Base-by-base conservation (phyloP, 1,139 yeast species). In the Diutina neorugosa region DNA sequence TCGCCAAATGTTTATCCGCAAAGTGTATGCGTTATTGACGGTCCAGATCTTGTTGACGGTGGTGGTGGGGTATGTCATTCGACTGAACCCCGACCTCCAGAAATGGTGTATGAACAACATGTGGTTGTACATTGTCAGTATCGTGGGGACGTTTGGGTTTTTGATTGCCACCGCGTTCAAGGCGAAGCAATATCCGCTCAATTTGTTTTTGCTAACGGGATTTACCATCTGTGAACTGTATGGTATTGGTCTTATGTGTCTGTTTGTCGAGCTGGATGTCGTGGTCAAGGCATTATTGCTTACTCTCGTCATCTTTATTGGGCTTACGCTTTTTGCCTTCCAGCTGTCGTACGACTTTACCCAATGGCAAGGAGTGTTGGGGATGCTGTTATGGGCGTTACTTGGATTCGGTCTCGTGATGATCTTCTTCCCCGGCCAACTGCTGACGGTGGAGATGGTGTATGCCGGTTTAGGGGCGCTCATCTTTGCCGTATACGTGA, bases 341-440 rank as follows among this genome's bases (percentile, higher is more conserved):
- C 96, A 89, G 65, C 78, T 91, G n/a, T 83, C 80, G 63, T 86
- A 86, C 62, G 95, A 88, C 64, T 82, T 86, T 63, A 78, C 84
- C 12, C 76, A 85, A 55, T 84, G 90, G 84, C 81, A 82, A 56
- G 85, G 89, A 18, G 76, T 75, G 49, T 70, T 83, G 54, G 79
- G 81, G 44, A 74, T 80, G 63, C 79, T 78, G 1, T 65, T 89
- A 41, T 84, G 89, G 80, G 78, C 79, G 2, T 70, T 89, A 58
- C 78, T 89, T 58, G 90, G 90, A 18, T 74, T 86, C 64, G 89
- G 95, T 0, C 72, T 89, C 55, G 74, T 87, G 14, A 72, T 80
- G 60, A 70, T 86, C 69, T 82, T 89, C 64, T 77, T 88, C 66
- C 87, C 89, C 0, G 66, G 64, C 31, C 79, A 75, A 58, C 71